Evolutionary conservation across 1,284 basidiomycete genomes (phyloP).

Genomic region (Trametes polyzona): DNA sequence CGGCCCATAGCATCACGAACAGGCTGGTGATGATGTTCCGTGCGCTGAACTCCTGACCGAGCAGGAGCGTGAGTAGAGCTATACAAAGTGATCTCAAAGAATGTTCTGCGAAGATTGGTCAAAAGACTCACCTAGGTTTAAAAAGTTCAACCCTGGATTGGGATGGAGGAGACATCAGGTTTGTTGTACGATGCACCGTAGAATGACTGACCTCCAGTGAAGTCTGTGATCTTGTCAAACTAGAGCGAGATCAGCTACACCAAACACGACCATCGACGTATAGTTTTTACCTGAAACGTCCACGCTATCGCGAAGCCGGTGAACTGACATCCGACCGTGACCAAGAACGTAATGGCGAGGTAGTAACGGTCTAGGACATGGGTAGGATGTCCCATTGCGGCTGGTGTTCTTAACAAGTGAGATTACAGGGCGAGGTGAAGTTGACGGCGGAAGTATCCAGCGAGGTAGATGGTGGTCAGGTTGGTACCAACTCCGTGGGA

Average conservation of each 20-base stretch:
- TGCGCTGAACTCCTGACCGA: slow-evolving; percentile 60
- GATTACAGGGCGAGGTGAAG: not conserved
- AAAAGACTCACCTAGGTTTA: slow-evolving; percentile 50
- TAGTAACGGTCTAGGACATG: slow-evolving; percentile 69
- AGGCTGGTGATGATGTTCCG: slow-evolving; percentile 64
- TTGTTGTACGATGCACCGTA: no score
- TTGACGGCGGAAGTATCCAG: not conserved
- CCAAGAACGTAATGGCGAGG: slow-evolving; percentile 66
- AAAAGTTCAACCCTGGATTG: slow-evolving; percentile 65
- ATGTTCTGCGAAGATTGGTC: not conserved
- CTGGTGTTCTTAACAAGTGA: not conserved
- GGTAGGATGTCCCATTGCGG: slow-evolving; percentile 37
- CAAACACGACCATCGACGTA: not conserved
- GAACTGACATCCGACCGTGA: slow-evolving; percentile 70
- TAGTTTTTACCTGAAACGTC: slow-evolving; percentile 50
- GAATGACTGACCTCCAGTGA: slow-evolving; percentile 59
- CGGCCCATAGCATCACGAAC: slow-evolving; percentile 68
- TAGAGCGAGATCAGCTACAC: slow-evolving; percentile 27
- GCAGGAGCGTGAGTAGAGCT: slow-evolving; percentile 58
- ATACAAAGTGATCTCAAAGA: no score
- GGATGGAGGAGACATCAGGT: not conserved
- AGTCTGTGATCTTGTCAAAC: slow-evolving; percentile 78
- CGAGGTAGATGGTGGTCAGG: no score
- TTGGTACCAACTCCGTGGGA: no score
- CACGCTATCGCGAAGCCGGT: slow-evolving; percentile 72